Conservation (phyloP, 768 basidiomycete species). For the Hericium erinaceus region DNA sequence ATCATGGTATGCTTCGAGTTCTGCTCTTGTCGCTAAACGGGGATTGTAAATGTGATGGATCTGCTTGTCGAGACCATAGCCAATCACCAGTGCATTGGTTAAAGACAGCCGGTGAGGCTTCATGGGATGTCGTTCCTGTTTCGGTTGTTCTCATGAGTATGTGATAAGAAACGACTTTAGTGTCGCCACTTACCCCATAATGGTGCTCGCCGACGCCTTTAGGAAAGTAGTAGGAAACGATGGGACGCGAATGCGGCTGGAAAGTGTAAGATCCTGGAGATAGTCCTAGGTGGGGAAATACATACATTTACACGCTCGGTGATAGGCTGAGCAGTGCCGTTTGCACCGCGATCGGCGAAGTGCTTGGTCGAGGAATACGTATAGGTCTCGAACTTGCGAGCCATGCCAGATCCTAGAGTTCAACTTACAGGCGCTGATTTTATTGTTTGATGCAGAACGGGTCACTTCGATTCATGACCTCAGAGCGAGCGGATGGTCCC, state of each 20-base stretch:
- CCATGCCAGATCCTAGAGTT: constrained; percentile 6
- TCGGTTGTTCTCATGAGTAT: background rate
- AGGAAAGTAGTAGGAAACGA: constrained; percentile 95
- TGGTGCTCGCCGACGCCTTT: constrained; percentile 92
- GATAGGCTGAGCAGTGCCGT: constrained; percentile 70
- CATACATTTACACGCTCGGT: constrained; percentile 71
- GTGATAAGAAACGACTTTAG: background rate
- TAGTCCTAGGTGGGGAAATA: constrained; percentile 7
- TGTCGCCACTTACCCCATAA: constrained; percentile 65
- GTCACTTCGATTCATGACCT: no score
- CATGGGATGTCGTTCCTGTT: constrained; percentile 96
- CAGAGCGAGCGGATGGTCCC: no score
- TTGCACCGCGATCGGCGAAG: constrained; percentile 64
- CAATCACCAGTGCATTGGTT: constrained; percentile 92
- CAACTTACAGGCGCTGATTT: no score
- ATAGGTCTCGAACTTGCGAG: constrained; percentile 15
- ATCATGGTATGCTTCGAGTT: constrained; percentile 88
- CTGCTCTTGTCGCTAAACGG: constrained; percentile 77
- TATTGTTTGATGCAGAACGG: no score
- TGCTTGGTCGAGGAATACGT: constrained; percentile 71
- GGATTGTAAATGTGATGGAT: constrained; percentile 91
- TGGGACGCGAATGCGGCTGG: constrained; percentile 74
- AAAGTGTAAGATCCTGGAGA: background rate
- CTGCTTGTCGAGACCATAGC: constrained; percentile 91
- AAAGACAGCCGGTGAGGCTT: constrained; percentile 94